Percentiles rank a stretch among this genome's conserved stretches.
These are phyloP conservation scores for Beta corolliflora DNA, from an alignment of 179 eudicot species.

Conservation along the genomic window DNA sequence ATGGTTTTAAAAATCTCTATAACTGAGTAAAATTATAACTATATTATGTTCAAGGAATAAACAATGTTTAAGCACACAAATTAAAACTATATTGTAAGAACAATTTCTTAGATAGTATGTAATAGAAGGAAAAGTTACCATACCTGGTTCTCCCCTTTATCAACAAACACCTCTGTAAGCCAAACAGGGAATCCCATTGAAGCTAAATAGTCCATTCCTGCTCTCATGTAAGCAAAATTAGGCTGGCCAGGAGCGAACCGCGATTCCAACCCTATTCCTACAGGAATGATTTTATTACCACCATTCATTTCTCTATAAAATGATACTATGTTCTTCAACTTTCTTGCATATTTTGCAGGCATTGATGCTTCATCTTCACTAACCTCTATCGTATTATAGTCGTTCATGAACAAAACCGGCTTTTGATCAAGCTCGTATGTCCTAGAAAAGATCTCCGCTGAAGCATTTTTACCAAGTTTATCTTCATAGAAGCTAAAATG, in stretches of 20 bases:
- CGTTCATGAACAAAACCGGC: conserved; percentile 60
- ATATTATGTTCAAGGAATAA: too few relatives aligned
- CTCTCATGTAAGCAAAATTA: conserved; percentile 58
- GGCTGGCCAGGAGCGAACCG: conserved; percentile 52
- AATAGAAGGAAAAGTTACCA: background rate
- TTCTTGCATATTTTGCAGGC: conserved; percentile 53
- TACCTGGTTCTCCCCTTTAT: conserved; percentile 48
- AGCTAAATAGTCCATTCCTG: conserved; percentile 52
- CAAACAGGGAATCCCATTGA: conserved; percentile 52
- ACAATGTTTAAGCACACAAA: background rate
- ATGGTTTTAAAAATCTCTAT: too few relatives aligned
- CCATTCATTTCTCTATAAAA: conserved; percentile 31
- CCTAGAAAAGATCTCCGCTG: conserved; percentile 32
- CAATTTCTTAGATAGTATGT: background rate
- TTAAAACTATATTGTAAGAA: background rate
- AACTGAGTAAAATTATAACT: too few relatives aligned
- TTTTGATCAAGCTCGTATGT: conserved; percentile 38
- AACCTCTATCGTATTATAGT: conserved; percentile 62
- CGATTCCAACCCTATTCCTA: conserved; percentile 60
- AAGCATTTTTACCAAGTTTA: conserved; percentile 48
- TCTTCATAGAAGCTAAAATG: conserved; percentile 52
- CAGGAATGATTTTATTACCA: conserved; percentile 36
- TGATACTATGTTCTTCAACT: conserved; percentile 32
- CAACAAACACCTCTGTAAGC: conserved; percentile 63
- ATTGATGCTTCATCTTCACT: conserved; percentile 34